These are phyloP conservation scores for Linaria vulgaris DNA, from an alignment of 257 asterid genomes.

Conservation along the genomic window DNA sequence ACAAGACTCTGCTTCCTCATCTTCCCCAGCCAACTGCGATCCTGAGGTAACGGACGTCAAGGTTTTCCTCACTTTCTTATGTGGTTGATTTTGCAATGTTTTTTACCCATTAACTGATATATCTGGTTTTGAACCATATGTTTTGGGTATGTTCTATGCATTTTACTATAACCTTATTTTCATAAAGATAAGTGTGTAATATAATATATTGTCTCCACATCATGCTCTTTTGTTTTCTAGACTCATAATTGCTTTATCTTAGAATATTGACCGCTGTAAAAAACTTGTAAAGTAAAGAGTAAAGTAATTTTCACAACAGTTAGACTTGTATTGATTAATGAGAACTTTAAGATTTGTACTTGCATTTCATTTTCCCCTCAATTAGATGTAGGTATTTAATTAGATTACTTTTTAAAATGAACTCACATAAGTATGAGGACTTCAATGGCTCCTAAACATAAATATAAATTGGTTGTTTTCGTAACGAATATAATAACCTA, in stretches of 20 bases:
- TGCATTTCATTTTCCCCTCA: conserved; percentile 18
- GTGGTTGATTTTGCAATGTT: background rate
- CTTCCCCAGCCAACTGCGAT: conserved; percentile 42
- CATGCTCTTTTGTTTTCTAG: no score
- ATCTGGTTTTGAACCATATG: no score
- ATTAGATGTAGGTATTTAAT: conserved; percentile 13
- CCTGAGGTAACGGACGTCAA: conserved; percentile 66
- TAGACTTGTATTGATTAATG: background rate
- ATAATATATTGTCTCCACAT: no score
- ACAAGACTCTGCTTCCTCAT: no score
- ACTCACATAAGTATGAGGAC: conserved; percentile 5
- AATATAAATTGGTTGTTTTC: background rate
- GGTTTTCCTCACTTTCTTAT: background rate
- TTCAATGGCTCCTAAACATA: conserved; percentile 1
- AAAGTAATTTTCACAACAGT: conserved; percentile 10
- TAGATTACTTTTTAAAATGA: conserved; percentile 2
- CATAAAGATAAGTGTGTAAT: no score
- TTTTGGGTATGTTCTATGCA: background rate
- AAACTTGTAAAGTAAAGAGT: background rate
- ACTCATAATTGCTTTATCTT: no score
- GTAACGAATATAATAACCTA: conserved; percentile 13
- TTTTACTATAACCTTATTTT: no score
- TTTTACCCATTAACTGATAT: conserved; percentile 1
- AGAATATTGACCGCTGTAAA: conserved; percentile 13
- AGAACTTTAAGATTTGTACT: conserved; percentile 11